Evolutionary conservation across 345 rosid species (phyloP), one percentile per base, ranked within the genome.

Genomic region (Xanthoceras sorbifolium): DNA sequence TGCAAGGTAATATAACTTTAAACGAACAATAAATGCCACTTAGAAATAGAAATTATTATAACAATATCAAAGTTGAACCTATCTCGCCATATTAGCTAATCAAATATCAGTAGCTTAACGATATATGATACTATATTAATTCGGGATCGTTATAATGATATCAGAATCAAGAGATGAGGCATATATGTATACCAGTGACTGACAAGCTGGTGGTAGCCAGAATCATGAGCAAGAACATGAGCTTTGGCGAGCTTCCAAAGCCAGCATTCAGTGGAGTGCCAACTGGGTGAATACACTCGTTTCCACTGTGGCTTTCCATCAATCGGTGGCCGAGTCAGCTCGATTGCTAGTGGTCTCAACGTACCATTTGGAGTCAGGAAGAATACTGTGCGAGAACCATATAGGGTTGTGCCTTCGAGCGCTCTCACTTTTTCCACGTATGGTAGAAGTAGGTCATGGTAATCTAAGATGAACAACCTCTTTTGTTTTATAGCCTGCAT

Each of bases 241-340:
- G 88, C 84, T 78, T 92, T 93, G 61, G 98, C 95, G 6, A 92
- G 74, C 70, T 25, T 86, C 98, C 97, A 92, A 0, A 88, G 86
- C 98, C 95, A 92, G 81, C 20, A 22, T 11, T 76, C 77, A 0
- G 97, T 93, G 69, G 90, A 59, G 72, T 85, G 60, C 77, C 65
- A 78, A 6, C 77, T 42, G 2, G 91, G 92, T 0, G 75, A 40
- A 77, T 77, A 90, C 12, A 85, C 94, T 65, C 84, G 64, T 79
- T 77, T 88, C 97, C 97, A 91, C 64, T 89, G 97, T 2, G 92
- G 90, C 48, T 82, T 88, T 32, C 89, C 87, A 6, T 83, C 79
- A 29, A 81, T 77, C 1, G 85, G 85, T 3, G 95, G 95, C 14
- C 93, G 84, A 42, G 86, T 83, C 8, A 92, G 84, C 83, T 93